Evolutionary conservation across 495 filamentous ascomycete species (phyloP).

Genomic region (Lepraria neglecta): DNA sequence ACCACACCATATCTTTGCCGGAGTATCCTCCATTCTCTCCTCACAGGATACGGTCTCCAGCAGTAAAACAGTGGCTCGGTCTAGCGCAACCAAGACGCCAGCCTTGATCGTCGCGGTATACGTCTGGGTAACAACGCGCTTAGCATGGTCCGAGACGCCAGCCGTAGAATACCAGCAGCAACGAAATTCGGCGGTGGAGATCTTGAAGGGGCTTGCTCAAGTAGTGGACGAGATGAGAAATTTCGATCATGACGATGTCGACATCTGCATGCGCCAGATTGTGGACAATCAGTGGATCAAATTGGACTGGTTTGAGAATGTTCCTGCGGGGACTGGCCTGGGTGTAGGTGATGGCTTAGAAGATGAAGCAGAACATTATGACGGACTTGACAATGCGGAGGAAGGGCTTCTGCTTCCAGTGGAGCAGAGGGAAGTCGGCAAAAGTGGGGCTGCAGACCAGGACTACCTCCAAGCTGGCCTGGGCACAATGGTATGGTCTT

Average conservation of each 20-base stretch:
- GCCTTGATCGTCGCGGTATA: constrained; percentile 61
- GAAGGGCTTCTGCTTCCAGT: constrained; percentile 5
- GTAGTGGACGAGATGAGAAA: constrained; percentile 33
- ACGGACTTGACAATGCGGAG: constrained; percentile 10
- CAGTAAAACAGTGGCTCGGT: background rate
- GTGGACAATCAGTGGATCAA: constrained; percentile 56
- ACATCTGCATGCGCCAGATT: constrained; percentile 52
- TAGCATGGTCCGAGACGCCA: constrained; percentile 35
- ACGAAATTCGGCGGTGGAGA: constrained; percentile 37
- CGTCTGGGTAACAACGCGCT: constrained; percentile 50
- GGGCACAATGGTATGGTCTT: constrained; percentile 55
- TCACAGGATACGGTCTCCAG: constrained; percentile 4
- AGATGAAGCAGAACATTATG: constrained; percentile 27
- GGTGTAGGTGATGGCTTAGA: constrained; percentile 33
- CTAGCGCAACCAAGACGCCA: constrained; percentile 36
- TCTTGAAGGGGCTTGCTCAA: constrained; percentile 36
- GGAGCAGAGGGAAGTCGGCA: background rate
- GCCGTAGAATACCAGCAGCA: constrained; percentile 37
- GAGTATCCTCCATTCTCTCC: constrained; percentile 44
- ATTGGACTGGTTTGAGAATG: constrained; percentile 62
- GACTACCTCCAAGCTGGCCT: constrained; percentile 46
- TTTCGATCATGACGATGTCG: constrained; percentile 47
- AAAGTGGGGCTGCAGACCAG: background rate
- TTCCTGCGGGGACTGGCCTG: constrained; percentile 38
- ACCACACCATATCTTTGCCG: constrained; percentile 59